Percentiles rank a stretch among this genome's conserved stretches.
Evolutionary conservation across 2,329 filamentous ascomycete species (phyloP).

Genomic region (Colletotrichum tabaci): DNA sequence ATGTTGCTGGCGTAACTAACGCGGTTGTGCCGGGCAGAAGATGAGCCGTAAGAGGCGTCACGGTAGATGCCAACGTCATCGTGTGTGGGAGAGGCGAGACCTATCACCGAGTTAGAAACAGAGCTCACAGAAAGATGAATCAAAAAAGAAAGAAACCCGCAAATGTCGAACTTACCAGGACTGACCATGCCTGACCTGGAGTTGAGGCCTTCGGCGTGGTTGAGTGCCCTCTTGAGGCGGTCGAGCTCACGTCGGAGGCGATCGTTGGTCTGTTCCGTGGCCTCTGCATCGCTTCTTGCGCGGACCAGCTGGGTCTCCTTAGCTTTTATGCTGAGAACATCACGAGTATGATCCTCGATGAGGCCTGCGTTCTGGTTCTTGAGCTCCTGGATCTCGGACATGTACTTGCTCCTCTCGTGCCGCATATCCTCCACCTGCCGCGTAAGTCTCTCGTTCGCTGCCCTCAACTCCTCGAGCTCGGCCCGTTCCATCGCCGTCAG

Average conservation of each 20-base stretch:
- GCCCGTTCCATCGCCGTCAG: constrained; percentile 86
- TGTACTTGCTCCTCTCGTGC: constrained; percentile 84
- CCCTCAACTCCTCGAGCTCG: constrained; percentile 91
- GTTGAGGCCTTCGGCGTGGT: constrained; percentile 70
- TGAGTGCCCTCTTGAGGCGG: constrained; percentile 88
- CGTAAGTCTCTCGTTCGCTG: constrained; percentile 84
- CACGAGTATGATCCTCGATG: constrained; percentile 96
- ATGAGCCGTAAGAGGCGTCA: constrained; percentile 57
- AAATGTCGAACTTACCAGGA: constrained; percentile 44
- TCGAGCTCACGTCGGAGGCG: constrained; percentile 91
- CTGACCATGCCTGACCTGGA: constrained; percentile 47
- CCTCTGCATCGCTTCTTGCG: constrained; percentile 89
- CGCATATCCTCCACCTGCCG: constrained; percentile 85
- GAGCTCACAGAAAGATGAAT: not conserved
- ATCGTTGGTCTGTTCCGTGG: constrained; percentile 88
- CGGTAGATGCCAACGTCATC: constrained; percentile 75
- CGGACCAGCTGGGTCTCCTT: constrained; percentile 98
- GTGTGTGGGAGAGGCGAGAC: constrained; percentile 65
- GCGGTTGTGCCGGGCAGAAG: constrained; percentile 60
- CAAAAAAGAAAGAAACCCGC: no score
- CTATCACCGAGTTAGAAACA: constrained; percentile 44
- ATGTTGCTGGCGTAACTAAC: constrained; percentile 76
- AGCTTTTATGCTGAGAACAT: constrained; percentile 96
- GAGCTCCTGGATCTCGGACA: constrained; percentile 91
- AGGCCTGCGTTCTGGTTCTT: constrained; percentile 97